Conservation (phyloP, 202 grass and related monocot genomes). For the Miscanthus sacchariflorus region DNA sequence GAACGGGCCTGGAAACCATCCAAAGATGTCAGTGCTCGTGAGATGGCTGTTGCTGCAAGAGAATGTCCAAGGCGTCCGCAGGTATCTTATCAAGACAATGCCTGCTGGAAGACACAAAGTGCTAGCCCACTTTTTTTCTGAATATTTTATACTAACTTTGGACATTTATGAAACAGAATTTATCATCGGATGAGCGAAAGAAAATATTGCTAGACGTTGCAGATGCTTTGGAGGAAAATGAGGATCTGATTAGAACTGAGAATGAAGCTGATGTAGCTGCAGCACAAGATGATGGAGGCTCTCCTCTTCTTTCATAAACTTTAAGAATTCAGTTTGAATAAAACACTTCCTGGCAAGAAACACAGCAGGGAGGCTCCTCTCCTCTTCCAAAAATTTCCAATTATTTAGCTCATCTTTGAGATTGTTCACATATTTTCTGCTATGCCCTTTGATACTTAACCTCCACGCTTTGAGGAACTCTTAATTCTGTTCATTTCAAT, state of each 20-base stretch:
- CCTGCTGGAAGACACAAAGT: background rate
- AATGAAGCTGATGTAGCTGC: constrained; percentile 87
- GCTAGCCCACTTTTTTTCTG: background rate
- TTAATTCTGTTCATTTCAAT: too few species aligned
- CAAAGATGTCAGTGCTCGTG: constrained; percentile 59
- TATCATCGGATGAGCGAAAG: constrained; percentile 87
- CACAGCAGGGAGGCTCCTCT: too few species aligned
- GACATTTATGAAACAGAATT: constrained; percentile 54
- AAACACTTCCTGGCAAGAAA: too few species aligned
- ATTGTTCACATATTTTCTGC: too few species aligned
- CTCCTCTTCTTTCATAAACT: too few species aligned
- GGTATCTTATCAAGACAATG: constrained; percentile 41
- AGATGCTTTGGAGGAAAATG: constrained; percentile 82
- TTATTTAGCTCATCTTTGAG: too few species aligned
- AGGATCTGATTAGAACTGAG: constrained; percentile 76
- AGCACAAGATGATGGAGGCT: constrained; percentile 63
- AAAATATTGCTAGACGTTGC: constrained; percentile 89
- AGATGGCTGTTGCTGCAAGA: constrained; percentile 90
- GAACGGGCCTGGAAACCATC: constrained; percentile 62
- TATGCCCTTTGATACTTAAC: too few species aligned
- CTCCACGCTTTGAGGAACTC: too few species aligned
- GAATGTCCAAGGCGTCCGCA: constrained; percentile 83
- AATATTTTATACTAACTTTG: background rate
- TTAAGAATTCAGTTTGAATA: too few species aligned
- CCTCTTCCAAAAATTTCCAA: too few species aligned